phyloP scores from a whole-genome alignment of 1,139 yeast species.

The Scheffersomyces insectosa region DNA sequence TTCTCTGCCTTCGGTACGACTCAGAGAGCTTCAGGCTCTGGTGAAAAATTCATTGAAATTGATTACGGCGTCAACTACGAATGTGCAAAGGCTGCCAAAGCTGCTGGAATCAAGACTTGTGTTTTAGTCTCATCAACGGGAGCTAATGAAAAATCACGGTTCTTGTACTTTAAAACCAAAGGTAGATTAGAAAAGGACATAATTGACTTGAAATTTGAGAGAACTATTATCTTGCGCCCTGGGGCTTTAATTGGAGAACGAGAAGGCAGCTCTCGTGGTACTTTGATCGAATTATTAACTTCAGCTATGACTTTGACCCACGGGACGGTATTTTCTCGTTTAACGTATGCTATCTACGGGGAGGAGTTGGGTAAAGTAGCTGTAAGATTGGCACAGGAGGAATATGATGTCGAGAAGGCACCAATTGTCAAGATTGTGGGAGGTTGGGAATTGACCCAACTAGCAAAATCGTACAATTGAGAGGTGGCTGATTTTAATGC shows the following conservation, averaged over 20 bases:
- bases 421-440: constrained; percentile 4
- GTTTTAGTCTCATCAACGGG: constrained; percentile 64
- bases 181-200: constrained; percentile 67
- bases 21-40: constrained; percentile 64
- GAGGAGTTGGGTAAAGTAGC: constrained; percentile 53
- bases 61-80: constrained; percentile 69
- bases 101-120: constrained; percentile 60
- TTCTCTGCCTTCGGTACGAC: constrained; percentile 82
- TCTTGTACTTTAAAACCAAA: constrained; percentile 57
- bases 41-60: constrained; percentile 61
- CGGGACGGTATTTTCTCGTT: constrained; percentile 22
- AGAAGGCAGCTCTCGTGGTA: constrained; percentile 36
- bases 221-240: constrained; percentile 69
- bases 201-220: constrained; percentile 56
- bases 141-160: constrained; percentile 53
- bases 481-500: no score
- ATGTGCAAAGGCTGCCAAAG: constrained; percentile 70
- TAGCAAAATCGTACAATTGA: no score
- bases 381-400: constrained; percentile 26
- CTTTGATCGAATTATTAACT: constrained; percentile 25
- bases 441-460: constrained; percentile 2
- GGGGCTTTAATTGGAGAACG: constrained; percentile 68
- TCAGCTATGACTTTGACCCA: constrained; percentile 32
- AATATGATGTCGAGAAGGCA: constrained; percentile 3
- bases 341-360: constrained; percentile 43